These are phyloP conservation scores for Diaporthe batatas DNA, from an alignment of 2,329 filamentous ascomycete species.

Conservation along the genomic window DNA sequence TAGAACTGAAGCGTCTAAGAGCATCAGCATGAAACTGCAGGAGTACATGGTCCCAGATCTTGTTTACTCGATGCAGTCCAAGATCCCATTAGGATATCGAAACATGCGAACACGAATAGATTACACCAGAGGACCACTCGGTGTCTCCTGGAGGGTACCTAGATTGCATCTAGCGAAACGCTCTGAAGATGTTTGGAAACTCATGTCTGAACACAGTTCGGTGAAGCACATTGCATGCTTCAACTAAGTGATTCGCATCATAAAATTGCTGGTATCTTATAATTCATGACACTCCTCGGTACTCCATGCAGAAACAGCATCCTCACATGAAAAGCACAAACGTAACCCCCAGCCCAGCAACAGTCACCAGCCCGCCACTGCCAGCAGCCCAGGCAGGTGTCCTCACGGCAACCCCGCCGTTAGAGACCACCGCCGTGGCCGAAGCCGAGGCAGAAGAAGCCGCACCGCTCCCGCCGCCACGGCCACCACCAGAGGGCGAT, in stretches of 20 bases:
- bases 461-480: background rate
- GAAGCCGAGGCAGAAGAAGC: background rate
- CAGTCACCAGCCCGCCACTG: constrained; percentile 1
- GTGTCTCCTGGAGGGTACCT: background rate
- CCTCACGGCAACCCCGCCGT: background rate
- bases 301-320: background rate
- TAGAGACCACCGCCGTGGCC: background rate
- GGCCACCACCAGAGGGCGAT: background rate
- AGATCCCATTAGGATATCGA: background rate
- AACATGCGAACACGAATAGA: background rate
- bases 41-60: background rate
- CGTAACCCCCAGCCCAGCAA: background rate
- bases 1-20: background rate
- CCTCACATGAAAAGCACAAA: constrained; percentile 22
- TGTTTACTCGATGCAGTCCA: background rate
- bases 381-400: constrained; percentile 11
- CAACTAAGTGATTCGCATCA: background rate
- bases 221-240: background rate
- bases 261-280: constrained; percentile 1
- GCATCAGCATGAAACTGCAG: background rate
- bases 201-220: background rate
- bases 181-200: background rate
- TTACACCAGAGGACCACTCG: background rate
- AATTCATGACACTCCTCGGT: background rate
- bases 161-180: background rate